phyloP scores from a whole-genome alignment of 192 early-diverging fungal genomes.

The Mortierella hygrophila region DNA sequence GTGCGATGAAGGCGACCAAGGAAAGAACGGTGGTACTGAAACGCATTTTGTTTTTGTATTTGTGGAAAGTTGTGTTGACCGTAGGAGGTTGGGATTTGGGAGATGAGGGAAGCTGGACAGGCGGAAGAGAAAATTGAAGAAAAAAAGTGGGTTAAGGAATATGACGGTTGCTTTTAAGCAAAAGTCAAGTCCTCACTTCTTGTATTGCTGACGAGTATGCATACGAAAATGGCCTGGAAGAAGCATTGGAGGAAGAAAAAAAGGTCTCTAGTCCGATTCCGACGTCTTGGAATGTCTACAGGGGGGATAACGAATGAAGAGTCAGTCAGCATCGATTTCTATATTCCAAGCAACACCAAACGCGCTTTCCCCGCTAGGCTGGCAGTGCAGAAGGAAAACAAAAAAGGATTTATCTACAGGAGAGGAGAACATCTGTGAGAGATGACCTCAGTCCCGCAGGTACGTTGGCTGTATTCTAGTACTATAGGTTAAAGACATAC shows the following conservation, averaged over 20 bases:
- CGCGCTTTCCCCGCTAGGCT: constrained; percentile 3
- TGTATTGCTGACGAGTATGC: not conserved
- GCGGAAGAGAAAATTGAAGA: not conserved
- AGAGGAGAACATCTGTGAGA: not conserved
- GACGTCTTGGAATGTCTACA: constrained; percentile 7
- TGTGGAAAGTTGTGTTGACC: not conserved
- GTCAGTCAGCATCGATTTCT: constrained; percentile 4
- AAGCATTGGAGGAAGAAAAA: not conserved
- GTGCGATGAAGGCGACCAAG: constrained; percentile 9
- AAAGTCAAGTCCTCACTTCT: not conserved
- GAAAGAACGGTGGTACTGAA: constrained; percentile 14
- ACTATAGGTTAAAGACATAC: too few relatives aligned
- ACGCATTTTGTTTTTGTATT: constrained; percentile 18
- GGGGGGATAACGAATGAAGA: not conserved
- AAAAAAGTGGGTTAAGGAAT: not conserved
- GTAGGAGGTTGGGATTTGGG: not conserved
- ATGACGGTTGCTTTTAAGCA: not conserved
- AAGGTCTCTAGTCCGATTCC: constrained; percentile 14
- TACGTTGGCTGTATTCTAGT: too few relatives aligned
- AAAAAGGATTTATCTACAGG: not conserved
- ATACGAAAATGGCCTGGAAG: not conserved
- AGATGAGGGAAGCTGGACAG: not conserved
- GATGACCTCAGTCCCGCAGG: too few relatives aligned
- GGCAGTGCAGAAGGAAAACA: not conserved
- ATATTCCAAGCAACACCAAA: constrained; percentile 3